Base-by-base conservation (phyloP, 129 eudicot genomes). In the Saposhnikovia divaricata region DNA sequence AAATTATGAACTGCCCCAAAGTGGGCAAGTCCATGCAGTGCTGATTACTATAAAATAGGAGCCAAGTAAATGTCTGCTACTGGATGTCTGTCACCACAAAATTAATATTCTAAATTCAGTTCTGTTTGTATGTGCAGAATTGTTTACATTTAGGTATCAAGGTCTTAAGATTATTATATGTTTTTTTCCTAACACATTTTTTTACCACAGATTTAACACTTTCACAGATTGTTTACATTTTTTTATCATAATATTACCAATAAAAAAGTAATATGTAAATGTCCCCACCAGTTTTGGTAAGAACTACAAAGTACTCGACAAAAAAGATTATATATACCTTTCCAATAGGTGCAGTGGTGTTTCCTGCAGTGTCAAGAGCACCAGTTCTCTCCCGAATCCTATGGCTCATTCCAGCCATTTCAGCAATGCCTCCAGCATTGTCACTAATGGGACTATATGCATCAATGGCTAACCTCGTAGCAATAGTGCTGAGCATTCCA, bases 321-420 rank as follows among this genome's bases (percentile, higher is more conserved):
- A 15, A 18, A 53, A 13, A 61, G 16, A 74, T 5, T 0, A 61
- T 23, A 42, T 15, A 76, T 68, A 84, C 87, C 87, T 84, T 84
- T 55, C 87, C 87, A 61, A 84, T 84, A 40, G 87, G 84, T 65
- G 87, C 87, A 12, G 87, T 84, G 59, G 87, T 84, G 80, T 84
- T 84, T 57, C 87, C 87, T n/a, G 87, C 87, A 46, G 87, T 84
- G 51, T 84, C 87, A 77, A 84, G 87, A 28, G 87, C 87, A 77
- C 81, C 87, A 50, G 87, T 84, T 61, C 87, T 84, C 74, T 84
- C 87, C 13, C 87, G 84, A 61, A 84, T 84, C 77, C 84, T 77
- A 81, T 77, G 84, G 81, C 87, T 84, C 87, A 84, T 84, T 34
- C 87, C 87, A 57, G 87, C 84, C 87, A 84, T 84, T 72, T 80